phyloP scores from a whole-genome alignment of 1,284 basidiomycete species.

The Naganishia cerealis region DNA sequence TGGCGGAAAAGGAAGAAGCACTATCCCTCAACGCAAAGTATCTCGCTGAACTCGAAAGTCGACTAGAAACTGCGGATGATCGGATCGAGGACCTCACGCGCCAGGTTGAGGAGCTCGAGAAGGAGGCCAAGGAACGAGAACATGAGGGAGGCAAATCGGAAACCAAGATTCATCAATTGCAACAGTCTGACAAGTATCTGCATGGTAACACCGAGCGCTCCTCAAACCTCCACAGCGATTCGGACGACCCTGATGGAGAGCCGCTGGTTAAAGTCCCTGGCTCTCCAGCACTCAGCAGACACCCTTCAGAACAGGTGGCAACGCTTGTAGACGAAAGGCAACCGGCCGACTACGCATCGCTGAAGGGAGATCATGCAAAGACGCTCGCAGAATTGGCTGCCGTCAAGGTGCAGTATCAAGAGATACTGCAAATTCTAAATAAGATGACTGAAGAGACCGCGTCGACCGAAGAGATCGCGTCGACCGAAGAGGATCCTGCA shows the following conservation, averaged over 20 bases:
- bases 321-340: neutral
- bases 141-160: constrained; percentile 55
- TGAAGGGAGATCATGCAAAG: constrained; percentile 73
- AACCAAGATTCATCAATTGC: constrained; percentile 65
- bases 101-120: constrained; percentile 74
- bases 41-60: constrained; percentile 81
- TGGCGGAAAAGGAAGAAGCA: constrained; percentile 72
- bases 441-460: constrained; percentile 74
- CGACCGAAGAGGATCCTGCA: neutral
- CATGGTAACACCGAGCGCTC: constrained; percentile 6
- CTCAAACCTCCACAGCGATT: neutral
- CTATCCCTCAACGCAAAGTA: constrained; percentile 74
- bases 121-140: constrained; percentile 70
- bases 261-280: constrained; percentile 1
- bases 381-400: constrained; percentile 76
- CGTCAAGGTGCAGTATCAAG: constrained; percentile 76
- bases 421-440: constrained; percentile 82
- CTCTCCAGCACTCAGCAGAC: neutral
- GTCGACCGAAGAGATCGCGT: constrained; percentile 50
- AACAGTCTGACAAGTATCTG: constrained; percentile 42
- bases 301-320: too few relatives aligned
- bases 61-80: constrained; percentile 76
- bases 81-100: constrained; percentile 67
- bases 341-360: constrained; percentile 58
- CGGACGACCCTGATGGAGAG: constrained; percentile 4